Percentiles rank a stretch among this genome's conserved stretches.
Evolutionary conservation across 164 flowering plant species (phyloP).

Genomic region (Cinnamomum chago): DNA sequence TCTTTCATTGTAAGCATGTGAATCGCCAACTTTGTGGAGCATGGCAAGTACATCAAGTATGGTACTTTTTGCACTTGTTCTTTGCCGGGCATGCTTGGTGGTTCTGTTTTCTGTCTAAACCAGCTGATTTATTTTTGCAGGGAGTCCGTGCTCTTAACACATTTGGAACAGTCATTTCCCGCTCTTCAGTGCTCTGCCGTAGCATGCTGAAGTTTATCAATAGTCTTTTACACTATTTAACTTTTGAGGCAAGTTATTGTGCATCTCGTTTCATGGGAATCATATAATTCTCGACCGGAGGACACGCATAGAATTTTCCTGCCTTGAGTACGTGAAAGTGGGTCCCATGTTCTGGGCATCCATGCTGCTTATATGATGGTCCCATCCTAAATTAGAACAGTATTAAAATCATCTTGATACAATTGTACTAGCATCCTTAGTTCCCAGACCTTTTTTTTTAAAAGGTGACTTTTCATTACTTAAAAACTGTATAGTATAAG

Average conservation of each 20-base stretch:
- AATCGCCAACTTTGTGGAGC: constrained; percentile 94
- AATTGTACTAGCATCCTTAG: too few species aligned
- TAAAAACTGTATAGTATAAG: too few species aligned
- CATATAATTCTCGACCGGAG: background rate
- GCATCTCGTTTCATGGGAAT: background rate
- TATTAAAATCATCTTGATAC: background rate
- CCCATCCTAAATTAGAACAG: background rate
- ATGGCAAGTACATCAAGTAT: constrained; percentile 98
- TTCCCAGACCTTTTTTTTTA: too few species aligned
- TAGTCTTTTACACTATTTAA: constrained; percentile 89
- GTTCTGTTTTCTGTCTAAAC: background rate
- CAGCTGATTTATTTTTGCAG: constrained; percentile 26
- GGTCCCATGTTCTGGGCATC: background rate
- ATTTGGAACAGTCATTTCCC: constrained; percentile 68
- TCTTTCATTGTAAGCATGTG: constrained; percentile 95
- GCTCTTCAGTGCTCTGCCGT: constrained; percentile 84
- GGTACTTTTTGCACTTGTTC: constrained; percentile 15
- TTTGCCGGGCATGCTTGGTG: background rate
- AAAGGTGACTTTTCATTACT: too few species aligned
- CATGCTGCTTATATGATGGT: background rate
- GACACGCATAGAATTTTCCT: background rate
- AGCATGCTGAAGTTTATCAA: constrained; percentile 93
- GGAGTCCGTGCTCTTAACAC: constrained; percentile 66
- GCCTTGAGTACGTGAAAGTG: background rate
- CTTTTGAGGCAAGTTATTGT: constrained; percentile 70